Base-by-base conservation (phyloP, 1,284 basidiomycete genomes). In the Pascua guehoae region DNA sequence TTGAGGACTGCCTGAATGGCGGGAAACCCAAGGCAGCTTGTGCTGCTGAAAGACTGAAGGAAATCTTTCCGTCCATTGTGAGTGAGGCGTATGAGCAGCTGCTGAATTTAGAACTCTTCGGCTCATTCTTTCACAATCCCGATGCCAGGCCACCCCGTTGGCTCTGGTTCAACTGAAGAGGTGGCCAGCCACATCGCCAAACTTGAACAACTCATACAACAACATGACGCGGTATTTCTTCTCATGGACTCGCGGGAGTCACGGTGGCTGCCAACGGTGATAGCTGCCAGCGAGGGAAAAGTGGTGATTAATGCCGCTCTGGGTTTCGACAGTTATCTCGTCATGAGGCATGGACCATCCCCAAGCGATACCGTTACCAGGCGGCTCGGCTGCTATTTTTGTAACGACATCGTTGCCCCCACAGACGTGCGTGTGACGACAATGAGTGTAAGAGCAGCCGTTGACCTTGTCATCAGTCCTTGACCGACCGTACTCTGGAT, bases 191-290 rank as follows among this genome's bases (percentile, higher is more conserved):
- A 84, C 69, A 80, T 98, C 0, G 77, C 77, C 32, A 79, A 79
- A 62, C 81, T 98, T 4, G 91, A 95, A 68, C 70, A 79, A 24
- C 83, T 98, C 8, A 81, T 98, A 51, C 84, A 88, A 24, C 79
- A 82, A 36, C 95, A 98, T 70, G 94, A 98, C 69, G 93, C 82
- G 0, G 80, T 98, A 2, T 98, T 94, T 77, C 79, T 98, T 17
- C 81, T 98, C n/a, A 98, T 97, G 93, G 95, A 98, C 74, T 96
- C 92, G 32, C 81, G 95, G 41, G 95, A 98, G 77, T 93, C 89
- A 66, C 79, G 95, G 41, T 98, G 96, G 95, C 78, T 98, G 48
- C 95, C 95, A 8, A 96, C 91, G 0, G 84, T 98, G 4, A 76
- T 98, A 3, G 89, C 87, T 0, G 85, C 89, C 0, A 82, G 86